phyloP scores from a whole-genome alignment of 371 early-diverging fungal species.

The Apophysomyces elegans region DNA sequence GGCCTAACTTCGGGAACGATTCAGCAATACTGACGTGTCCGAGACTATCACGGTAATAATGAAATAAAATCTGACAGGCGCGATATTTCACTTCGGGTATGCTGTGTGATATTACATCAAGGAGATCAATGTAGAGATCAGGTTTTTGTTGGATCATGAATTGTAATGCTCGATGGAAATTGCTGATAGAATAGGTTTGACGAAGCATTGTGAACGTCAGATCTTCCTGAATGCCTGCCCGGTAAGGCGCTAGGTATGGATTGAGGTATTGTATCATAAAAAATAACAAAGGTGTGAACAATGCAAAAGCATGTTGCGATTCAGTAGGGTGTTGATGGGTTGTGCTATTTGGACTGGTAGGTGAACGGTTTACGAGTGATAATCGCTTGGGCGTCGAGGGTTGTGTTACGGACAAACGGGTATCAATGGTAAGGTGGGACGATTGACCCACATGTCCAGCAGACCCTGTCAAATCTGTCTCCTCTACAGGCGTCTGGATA shows the following conservation, averaged over 20 bases:
- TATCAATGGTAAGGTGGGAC: constrained; percentile 50
- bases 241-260: constrained; percentile 37
- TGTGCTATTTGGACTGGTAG: constrained; percentile 15
- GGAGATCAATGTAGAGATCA: constrained; percentile 55
- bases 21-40: constrained; percentile 59
- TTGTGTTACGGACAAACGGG: constrained; percentile 23
- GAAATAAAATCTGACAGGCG: constrained; percentile 48
- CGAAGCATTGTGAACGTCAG: constrained; percentile 26
- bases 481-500: constrained; percentile 42
- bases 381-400: constrained; percentile 14
- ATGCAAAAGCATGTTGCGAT: constrained; percentile 29
- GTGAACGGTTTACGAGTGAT: constrained; percentile 19
- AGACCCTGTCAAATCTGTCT: constrained; percentile 10
- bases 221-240: constrained; percentile 17
- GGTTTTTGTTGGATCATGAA: constrained; percentile 57
- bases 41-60: constrained; percentile 47
- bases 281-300: constrained; percentile 47
- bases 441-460: constrained; percentile 9
- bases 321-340: constrained; percentile 15
- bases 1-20: constrained; percentile 40
- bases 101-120: constrained; percentile 56
- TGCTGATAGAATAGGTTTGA: constrained; percentile 40
- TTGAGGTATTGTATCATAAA: constrained; percentile 54
- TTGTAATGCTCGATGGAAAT: constrained; percentile 55
- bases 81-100: constrained; percentile 40